Evolutionary conservation across 768 basidiomycete genomes (phyloP), one percentile per base, ranked within the genome.

Genomic region (Mycena leptocephala): DNA sequence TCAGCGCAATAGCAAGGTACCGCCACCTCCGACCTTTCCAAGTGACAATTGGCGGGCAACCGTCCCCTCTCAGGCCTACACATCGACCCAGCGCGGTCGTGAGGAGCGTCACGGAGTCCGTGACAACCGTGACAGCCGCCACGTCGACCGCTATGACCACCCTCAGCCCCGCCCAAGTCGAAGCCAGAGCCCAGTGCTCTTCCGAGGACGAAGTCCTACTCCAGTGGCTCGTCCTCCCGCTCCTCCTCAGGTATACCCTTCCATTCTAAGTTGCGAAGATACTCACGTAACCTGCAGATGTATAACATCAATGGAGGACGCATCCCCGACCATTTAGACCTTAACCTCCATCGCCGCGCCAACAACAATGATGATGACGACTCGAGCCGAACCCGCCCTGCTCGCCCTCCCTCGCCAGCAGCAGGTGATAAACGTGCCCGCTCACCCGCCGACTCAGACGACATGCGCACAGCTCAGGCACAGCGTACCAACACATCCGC

Each of bases 1-100:
- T 5, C 74, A 75, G 33, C 74, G 62, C 32, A 46, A 75, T 28
- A 51, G 48, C 26, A 61, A 56, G 55, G 66, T 74, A 22, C 73
- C 73, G 0, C 64, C 58, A 26, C 46, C 65, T 26, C 32, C 65
- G 11, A 48, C 30, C 3, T 56, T 58, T 18, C 66, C 58, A 1
- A 51, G 33, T 43, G 24, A n/a, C 30, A 32, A 16, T 53, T 37
- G 53, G 65, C 46, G 11, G 20, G 53, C 8, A 5, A 32, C 39
- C 26, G 26, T 2, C 24, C 51, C 41, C 22, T 9, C 24, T 32
- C 35, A 24, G 6, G 13, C 55, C 26, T 30, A 28, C 55, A 53
- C 55, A 10, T 56, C 55, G 55, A 56, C 55, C 13, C 26, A 51
- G 11, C 70, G 33, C 41, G 10, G 41, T 18, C 10, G 18, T 16